These are phyloP conservation scores for Fragilariopsis cylindrus DNA, from an alignment of 108 stramenopile species.

Conservation along the genomic window DNA sequence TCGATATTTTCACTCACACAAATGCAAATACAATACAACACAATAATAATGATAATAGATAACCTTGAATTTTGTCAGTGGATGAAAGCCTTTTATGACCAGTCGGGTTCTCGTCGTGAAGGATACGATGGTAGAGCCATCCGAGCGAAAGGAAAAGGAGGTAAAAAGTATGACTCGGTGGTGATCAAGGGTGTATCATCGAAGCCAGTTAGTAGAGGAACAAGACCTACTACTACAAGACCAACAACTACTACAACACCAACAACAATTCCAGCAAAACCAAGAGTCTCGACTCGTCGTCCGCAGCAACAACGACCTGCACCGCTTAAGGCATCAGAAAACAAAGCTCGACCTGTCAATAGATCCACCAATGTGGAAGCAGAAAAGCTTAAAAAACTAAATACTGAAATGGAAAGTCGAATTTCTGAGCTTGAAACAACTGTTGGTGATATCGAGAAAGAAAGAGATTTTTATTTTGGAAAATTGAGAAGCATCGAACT, in stretches of 20 bases:
- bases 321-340: not conserved
- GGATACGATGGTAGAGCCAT: slow-evolving; percentile 90
- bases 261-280: not conserved
- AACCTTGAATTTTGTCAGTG: slow-evolving; percentile 99
- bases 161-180: slow-evolving; percentile 42
- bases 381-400: slow-evolving; percentile 50
- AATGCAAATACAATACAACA: slow-evolving; percentile 84
- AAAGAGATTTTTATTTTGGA: slow-evolving; percentile 96
- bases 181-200: slow-evolving; percentile 1
- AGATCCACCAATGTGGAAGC: slow-evolving; percentile 33
- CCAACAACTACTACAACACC: not conserved
- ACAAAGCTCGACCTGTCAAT: slow-evolving; percentile 2
- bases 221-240: not conserved
- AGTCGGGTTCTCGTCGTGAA: slow-evolving; percentile 54
- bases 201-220: slow-evolving; percentile 12
- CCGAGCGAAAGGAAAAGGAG: slow-evolving; percentile 90
- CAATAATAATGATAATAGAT: slow-evolving; percentile 43
- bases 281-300: slow-evolving; percentile 9
- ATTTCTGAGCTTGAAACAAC: slow-evolving; percentile 57
- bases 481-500: slow-evolving; percentile 94
- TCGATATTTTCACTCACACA: slow-evolving; percentile 28
- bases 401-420: slow-evolving; percentile 46
- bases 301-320: slow-evolving; percentile 19
- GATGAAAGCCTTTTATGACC: slow-evolving; percentile 96
- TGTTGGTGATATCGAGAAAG: slow-evolving; percentile 72